phyloP scores from a whole-genome alignment of 306 rosid species.

The Vachellia collinsii region DNA sequence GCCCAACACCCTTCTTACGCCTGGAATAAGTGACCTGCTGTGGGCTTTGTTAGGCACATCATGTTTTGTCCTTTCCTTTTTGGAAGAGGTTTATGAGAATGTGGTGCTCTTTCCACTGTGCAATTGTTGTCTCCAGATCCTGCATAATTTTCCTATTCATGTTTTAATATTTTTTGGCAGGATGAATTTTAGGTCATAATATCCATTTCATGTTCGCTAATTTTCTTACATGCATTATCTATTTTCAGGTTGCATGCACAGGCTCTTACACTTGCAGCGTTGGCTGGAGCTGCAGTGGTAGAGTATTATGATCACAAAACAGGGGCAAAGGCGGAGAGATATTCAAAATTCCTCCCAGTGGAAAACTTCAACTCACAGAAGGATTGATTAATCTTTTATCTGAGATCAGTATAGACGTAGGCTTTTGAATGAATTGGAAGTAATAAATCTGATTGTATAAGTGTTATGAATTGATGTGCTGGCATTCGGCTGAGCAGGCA shows the following conservation, averaged over 20 bases:
- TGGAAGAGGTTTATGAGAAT: not conserved
- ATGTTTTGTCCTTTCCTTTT: not conserved
- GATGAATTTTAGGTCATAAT: conserved; percentile 50
- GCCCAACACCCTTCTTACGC: not conserved
- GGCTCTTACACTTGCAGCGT: conserved; percentile 89
- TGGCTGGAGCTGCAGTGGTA: conserved; percentile 86
- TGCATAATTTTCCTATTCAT: conserved; percentile 14
- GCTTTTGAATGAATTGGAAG: conserved; percentile 15
- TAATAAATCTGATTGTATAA: conserved; percentile 10
- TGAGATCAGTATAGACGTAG: not conserved
- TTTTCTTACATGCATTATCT: not conserved
- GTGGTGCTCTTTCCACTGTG: conserved; percentile 1
- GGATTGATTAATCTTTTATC: conserved; percentile 31
- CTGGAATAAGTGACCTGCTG: not conserved
- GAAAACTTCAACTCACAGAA: conserved; percentile 49
- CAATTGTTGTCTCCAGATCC: not conserved
- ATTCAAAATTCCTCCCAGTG: conserved; percentile 48
- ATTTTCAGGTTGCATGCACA: conserved; percentile 88
- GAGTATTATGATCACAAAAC: conserved; percentile 75
- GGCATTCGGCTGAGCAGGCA: conserved; percentile 3
- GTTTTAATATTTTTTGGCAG: not conserved
- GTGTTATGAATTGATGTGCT: not conserved
- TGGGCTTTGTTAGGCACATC: too few species aligned
- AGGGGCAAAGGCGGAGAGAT: conserved; percentile 50
- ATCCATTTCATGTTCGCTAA: conserved; percentile 13